phyloP scores from a whole-genome alignment of 495 filamentous ascomycete genomes.

The Neurospora discreta region DNA sequence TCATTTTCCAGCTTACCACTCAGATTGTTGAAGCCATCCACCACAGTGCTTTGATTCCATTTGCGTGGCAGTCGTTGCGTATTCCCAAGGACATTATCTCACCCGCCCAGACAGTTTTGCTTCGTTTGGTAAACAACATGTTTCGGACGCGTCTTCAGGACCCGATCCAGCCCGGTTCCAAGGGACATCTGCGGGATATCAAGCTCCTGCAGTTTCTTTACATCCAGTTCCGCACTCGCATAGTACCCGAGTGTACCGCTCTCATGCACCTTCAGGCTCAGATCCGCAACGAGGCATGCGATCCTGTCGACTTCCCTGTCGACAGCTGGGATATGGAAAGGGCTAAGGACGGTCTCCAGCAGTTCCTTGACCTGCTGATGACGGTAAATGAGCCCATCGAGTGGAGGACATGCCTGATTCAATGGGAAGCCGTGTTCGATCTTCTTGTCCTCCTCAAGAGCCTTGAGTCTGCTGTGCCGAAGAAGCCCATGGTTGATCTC shows the following conservation, averaged over 20 bases:
- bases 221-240: slow-evolving; percentile 79
- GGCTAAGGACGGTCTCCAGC: slow-evolving; percentile 70
- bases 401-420: slow-evolving; percentile 55
- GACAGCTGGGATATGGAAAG: slow-evolving; percentile 97
- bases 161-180: slow-evolving; percentile 38
- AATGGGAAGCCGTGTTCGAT: slow-evolving; percentile 82
- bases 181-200: slow-evolving; percentile 35
- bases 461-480: slow-evolving; percentile 73
- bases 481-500: slow-evolving; percentile 32
- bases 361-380: slow-evolving; percentile 90
- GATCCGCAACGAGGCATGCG: slow-evolving; percentile 44
- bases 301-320: slow-evolving; percentile 72
- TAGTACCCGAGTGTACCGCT: slow-evolving; percentile 86
- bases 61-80: slow-evolving; percentile 78
- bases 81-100: slow-evolving; percentile 94
- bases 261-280: slow-evolving; percentile 88
- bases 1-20: slow-evolving; percentile 90
- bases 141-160: slow-evolving; percentile 60
- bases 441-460: slow-evolving; percentile 75
- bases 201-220: slow-evolving; percentile 79
- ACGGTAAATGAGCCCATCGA: slow-evolving; percentile 64
- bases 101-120: slow-evolving; percentile 82
- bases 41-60: slow-evolving; percentile 75
- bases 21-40: slow-evolving; percentile 91
- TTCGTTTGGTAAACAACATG: slow-evolving; percentile 80